phyloP scores from a whole-genome alignment of 768 basidiomycete species.

The Pleurotus platypus region DNA sequence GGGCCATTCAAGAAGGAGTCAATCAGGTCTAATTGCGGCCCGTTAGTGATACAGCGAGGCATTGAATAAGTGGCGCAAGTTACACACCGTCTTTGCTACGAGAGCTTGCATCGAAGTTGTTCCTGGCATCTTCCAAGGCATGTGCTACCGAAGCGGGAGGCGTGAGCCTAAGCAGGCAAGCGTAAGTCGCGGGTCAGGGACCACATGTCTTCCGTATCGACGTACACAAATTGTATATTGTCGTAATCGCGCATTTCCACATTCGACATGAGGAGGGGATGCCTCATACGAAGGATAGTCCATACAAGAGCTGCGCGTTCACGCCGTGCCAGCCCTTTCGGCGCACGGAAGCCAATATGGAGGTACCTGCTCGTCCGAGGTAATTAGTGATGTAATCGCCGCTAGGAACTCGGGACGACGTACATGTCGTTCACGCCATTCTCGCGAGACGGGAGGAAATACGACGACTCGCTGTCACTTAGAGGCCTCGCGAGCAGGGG shows the following conservation, averaged over 20 bases:
- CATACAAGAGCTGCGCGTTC: constrained; percentile 57
- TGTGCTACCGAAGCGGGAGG: constrained; percentile 38
- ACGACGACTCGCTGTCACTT: constrained; percentile 76
- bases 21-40: constrained; percentile 45
- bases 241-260: constrained; percentile 59
- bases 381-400: neutral
- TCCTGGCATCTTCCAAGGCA: constrained; percentile 44
- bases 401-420: constrained; percentile 15
- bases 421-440: constrained; percentile 88
- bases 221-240: constrained; percentile 68
- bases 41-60: neutral
- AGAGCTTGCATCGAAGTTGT: constrained; percentile 44
- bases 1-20: constrained; percentile 74
- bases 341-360: constrained; percentile 63
- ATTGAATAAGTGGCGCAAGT: neutral
- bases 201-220: constrained; percentile 3
- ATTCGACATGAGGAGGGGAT: constrained; percentile 66
- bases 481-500: constrained; percentile 46
- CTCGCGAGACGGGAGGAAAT: constrained; percentile 76
- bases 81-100: constrained; percentile 53
- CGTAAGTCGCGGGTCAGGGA: neutral
- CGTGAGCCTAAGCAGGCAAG: constrained; percentile 33
- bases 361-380: constrained; percentile 56
- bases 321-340: constrained; percentile 34
- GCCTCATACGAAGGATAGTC: constrained; percentile 67